Conservation (phyloP, 768 basidiomycete genomes). For the Kwoniella europaea region DNA sequence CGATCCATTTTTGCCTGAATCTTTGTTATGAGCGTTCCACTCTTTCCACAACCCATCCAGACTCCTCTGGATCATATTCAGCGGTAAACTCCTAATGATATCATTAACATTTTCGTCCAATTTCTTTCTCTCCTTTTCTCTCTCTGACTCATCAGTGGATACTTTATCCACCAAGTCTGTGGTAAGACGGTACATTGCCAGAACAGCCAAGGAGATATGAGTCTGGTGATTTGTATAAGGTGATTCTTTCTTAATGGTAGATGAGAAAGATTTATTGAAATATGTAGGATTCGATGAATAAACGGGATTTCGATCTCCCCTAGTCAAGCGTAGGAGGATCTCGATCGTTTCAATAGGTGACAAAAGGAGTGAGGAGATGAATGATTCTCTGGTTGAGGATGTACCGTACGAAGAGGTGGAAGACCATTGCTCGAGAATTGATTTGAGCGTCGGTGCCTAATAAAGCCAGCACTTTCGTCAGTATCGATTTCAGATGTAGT, state of each 20-base stretch:
- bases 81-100: slow-evolving; percentile 86
- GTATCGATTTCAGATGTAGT: no score
- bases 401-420: slow-evolving; percentile 78
- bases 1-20: background rate
- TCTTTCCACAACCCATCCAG: slow-evolving; percentile 95
- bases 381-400: slow-evolving; percentile 77
- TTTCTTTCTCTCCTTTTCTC: slow-evolving; percentile 63
- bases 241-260: slow-evolving; percentile 68
- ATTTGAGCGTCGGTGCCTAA: slow-evolving; percentile 89
- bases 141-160: slow-evolving; percentile 43
- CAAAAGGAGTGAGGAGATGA: slow-evolving; percentile 84
- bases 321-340: slow-evolving; percentile 86
- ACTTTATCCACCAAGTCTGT: slow-evolving; percentile 80
- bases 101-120: slow-evolving; percentile 75
- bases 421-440: slow-evolving; percentile 87
- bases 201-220: slow-evolving; percentile 87
- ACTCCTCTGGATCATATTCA: slow-evolving; percentile 84
- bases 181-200: slow-evolving; percentile 85
- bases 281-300: slow-evolving; percentile 60
- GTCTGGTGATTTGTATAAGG: slow-evolving; percentile 88
- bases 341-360: slow-evolving; percentile 88
- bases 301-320: slow-evolving; percentile 72
- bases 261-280: slow-evolving; percentile 58
- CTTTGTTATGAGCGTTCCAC: slow-evolving; percentile 30
- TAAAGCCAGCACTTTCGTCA: no score